Base-by-base conservation (phyloP, 2,329 filamentous ascomycete genomes). In the Anisogramma anomala region DNA sequence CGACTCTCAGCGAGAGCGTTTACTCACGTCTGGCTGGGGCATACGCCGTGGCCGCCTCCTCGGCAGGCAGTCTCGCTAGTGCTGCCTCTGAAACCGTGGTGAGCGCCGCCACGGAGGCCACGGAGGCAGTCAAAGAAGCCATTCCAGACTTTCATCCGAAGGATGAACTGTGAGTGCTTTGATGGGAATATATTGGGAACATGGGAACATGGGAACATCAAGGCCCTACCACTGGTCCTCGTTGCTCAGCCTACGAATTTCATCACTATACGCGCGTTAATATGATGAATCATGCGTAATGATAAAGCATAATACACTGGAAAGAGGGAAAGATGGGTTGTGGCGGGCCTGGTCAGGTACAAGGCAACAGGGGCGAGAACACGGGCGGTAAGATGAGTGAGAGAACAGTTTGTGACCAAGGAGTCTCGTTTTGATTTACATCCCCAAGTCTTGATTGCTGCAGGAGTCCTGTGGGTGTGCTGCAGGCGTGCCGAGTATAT, bases 1-100 rank as follows among this genome's bases (percentile, higher is more conserved):
- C 84, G 0, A 77, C 79, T 11, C 93, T 86, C 53, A 87, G 81
- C 0, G 83, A 93, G 54, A 87, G 82, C 45, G 81, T 89, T 3
- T 77, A 86, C 60, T 76, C 67, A 39, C 74, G 82, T 38, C 69
- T 94, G 10, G 74, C 75, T 42, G 79, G 73, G 3, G 82, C 77
- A 0, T 91, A 89, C 53, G 74, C 77, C 18, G 84, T 78, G 0
- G 81, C 77, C 1, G 63, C 72, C 2, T 68, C 75, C 0, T 76
- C 68, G 1, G 64, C 71, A 6, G 68, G 67, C 9, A 69, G 64
- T 44, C 46, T 61, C 14, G 58, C 58, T 11, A 62, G 56, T 33
- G 62, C 49, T 14, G 64, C 61, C 1, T 47, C 51, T 17, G 49
- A 45, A 6, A 54, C 51, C 3, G 52, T 46, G 4, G 53, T 49